Evolutionary conservation across 2,329 filamentous ascomycete species (phyloP).

Genomic region (Aspergillus floridensis): DNA sequence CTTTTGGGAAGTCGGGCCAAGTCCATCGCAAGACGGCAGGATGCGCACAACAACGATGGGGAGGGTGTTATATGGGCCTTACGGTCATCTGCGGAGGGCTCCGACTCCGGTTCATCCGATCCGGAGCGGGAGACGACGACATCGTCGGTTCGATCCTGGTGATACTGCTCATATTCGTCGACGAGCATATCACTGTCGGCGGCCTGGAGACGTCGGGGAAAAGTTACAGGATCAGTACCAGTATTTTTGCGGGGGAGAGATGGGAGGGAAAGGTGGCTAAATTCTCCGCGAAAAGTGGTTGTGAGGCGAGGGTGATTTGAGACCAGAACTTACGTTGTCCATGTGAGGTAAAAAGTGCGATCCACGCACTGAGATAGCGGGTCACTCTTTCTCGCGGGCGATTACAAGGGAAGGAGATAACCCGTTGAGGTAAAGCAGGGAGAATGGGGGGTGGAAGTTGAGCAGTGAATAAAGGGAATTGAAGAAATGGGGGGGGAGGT

Average conservation of each 20-base stretch:
- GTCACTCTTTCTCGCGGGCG: constrained; percentile 23
- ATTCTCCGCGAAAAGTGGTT: background rate
- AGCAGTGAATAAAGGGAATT: constrained; percentile 2
- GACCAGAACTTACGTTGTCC: constrained; percentile 43
- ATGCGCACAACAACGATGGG: constrained; percentile 1
- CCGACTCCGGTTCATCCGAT: constrained; percentile 55
- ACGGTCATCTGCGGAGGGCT: constrained; percentile 60
- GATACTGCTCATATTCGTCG: constrained; percentile 56
- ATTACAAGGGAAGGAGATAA: constrained; percentile 9
- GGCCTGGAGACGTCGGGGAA: constrained; percentile 43
- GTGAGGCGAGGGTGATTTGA: background rate
- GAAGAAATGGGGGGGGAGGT: constrained; percentile 20
- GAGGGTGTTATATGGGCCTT: constrained; percentile 25
- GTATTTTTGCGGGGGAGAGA: background rate
- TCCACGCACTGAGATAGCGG: constrained; percentile 31
- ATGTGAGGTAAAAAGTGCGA: constrained; percentile 39
- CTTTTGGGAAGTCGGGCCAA: background rate
- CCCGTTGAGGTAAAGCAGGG: background rate
- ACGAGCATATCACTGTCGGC: constrained; percentile 61
- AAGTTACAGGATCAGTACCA: constrained; percentile 19
- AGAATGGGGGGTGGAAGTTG: background rate
- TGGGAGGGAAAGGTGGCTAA: background rate
- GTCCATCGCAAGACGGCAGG: background rate
- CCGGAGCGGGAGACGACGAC: constrained; percentile 62
- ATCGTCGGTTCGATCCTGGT: constrained; percentile 61